Evolutionary conservation across 768 basidiomycete species (phyloP).

Genomic region (Xerocomellus intermedius): DNA sequence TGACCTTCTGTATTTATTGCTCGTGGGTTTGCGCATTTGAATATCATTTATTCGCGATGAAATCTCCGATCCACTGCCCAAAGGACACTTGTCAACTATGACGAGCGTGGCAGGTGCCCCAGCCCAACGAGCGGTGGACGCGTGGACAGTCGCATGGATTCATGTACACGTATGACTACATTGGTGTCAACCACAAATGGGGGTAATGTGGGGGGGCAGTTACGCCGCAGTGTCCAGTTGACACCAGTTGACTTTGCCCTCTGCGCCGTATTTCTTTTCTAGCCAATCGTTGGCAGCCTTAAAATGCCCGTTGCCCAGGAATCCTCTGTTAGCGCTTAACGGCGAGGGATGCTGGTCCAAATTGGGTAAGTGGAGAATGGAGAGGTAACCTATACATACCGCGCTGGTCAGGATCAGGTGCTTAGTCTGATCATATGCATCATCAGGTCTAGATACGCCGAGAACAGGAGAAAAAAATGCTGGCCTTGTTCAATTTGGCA

Average conservation of each 20-base stretch:
- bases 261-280: constrained; percentile 68
- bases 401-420: constrained; percentile 78
- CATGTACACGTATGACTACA: constrained; percentile 21
- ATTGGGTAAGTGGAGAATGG: constrained; percentile 29
- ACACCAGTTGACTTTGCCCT: constrained; percentile 75
- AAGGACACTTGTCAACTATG: too few relatives aligned
- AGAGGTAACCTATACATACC: constrained; percentile 43
- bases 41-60: constrained; percentile 18
- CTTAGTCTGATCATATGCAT: constrained; percentile 57
- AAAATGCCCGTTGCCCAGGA: constrained; percentile 90
- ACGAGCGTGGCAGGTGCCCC: constrained; percentile 13
- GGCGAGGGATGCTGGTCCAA: constrained; percentile 78
- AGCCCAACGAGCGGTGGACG: constrained; percentile 17
- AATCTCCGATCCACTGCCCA: constrained; percentile 25
- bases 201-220: constrained; percentile 18
- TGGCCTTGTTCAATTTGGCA: constrained; percentile 69
- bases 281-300: constrained; percentile 86
- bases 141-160: constrained; percentile 12
- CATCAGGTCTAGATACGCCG: constrained; percentile 20
- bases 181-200: constrained; percentile 28
- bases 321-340: constrained; percentile 71
- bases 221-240: constrained; percentile 34
- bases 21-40: constrained; percentile 25
- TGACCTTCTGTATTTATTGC: constrained; percentile 3
- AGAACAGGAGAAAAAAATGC: constrained; percentile 15